These are phyloP conservation scores for Venturia aucupariae DNA, from an alignment of 2,329 filamentous ascomycete genomes.

Conservation along the genomic window DNA sequence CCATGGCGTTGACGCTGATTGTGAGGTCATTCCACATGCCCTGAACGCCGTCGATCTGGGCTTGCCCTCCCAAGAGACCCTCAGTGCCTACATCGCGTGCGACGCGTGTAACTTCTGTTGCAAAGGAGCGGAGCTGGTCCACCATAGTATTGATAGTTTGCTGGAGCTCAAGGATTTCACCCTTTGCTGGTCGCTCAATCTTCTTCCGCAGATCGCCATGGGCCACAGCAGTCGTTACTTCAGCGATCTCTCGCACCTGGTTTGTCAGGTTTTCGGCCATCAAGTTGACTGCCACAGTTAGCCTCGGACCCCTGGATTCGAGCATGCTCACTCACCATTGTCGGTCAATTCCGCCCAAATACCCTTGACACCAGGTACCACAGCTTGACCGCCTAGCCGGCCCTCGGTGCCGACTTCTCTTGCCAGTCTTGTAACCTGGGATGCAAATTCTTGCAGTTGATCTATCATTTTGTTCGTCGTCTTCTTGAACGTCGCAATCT, in stretches of 20 bases:
- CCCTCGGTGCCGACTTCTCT: slow-evolving; percentile 95
- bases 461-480: slow-evolving; percentile 99
- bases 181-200: slow-evolving; percentile 86
- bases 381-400: slow-evolving; percentile 84
- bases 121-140: slow-evolving; percentile 55
- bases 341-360: slow-evolving; percentile 93
- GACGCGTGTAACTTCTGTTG: slow-evolving; percentile 55
- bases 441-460: slow-evolving; percentile 91
- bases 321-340: slow-evolving; percentile 33
- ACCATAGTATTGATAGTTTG: slow-evolving; percentile 71
- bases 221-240: slow-evolving; percentile 91
- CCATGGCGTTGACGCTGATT: slow-evolving; percentile 46
- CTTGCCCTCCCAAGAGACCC: slow-evolving; percentile 54
- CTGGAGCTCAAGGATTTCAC: slow-evolving; percentile 90
- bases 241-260: slow-evolving; percentile 94
- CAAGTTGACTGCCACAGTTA: slow-evolving; percentile 61
- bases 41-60: slow-evolving; percentile 55
- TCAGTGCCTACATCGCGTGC: slow-evolving; percentile 56
- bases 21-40: slow-evolving; percentile 60
- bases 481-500: slow-evolving; percentile 95
- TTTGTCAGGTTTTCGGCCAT: slow-evolving; percentile 99
- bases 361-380: slow-evolving; percentile 87
- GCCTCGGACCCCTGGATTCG: slow-evolving; percentile 16
- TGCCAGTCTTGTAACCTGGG: slow-evolving; percentile 88
- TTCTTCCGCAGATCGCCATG: slow-evolving; percentile 92